These are phyloP conservation scores for Myriosclerotinia duriaeana DNA, from an alignment of 2,329 filamentous ascomycete genomes.

Conservation along the genomic window DNA sequence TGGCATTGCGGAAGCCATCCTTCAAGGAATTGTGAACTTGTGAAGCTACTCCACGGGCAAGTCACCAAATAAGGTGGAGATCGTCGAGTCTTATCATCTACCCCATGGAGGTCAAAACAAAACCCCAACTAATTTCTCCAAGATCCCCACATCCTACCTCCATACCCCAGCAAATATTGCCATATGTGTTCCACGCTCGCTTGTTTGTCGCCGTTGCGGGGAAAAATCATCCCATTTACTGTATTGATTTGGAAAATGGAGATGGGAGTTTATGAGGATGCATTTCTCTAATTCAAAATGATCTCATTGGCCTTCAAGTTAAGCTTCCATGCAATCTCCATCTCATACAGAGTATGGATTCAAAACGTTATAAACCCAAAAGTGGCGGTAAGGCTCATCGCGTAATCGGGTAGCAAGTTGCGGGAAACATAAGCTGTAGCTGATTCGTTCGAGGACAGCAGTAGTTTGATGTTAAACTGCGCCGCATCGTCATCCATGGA, in stretches of 20 bases:
- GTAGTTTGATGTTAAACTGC: background rate
- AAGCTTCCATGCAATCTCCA: background rate
- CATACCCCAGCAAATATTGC: conserved; percentile 2
- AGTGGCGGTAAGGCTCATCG: conserved; percentile 5
- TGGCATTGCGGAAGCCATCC: background rate
- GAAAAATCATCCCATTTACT: background rate
- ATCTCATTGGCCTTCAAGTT: no score
- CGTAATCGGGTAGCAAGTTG: background rate
- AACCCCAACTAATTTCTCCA: conserved; percentile 1
- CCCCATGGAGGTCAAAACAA: background rate
- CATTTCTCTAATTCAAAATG: no score
- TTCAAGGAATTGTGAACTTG: background rate
- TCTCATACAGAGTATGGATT: no score
- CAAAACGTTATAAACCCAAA: background rate
- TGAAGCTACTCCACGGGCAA: background rate
- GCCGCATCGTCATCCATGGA: background rate
- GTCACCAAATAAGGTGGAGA: background rate
- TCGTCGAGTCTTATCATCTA: background rate
- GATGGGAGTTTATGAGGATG: no score
- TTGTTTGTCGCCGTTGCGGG: conserved; percentile 6
- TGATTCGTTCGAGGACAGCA: background rate
- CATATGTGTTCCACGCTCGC: background rate
- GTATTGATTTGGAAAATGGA: no score
- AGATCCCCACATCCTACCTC: background rate
- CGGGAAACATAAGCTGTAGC: background rate